Percentiles rank a stretch among this genome's conserved stretches.
phyloP scores from a whole-genome alignment of 768 basidiomycete genomes.

The Exidia glandulosa region DNA sequence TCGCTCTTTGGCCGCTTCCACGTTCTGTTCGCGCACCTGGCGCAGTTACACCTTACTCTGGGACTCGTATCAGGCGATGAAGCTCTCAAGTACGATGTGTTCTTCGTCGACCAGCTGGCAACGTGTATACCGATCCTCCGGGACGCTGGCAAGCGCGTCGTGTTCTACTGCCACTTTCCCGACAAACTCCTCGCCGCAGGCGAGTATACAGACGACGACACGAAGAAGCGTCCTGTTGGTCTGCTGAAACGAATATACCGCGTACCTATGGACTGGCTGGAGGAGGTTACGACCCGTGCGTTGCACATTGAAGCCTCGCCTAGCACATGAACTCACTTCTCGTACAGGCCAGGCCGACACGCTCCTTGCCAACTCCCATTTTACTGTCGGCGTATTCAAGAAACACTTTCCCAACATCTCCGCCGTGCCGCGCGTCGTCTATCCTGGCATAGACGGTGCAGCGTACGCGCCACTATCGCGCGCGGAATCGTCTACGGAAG shows the following conservation, averaged over 20 bases:
- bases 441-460: constrained; percentile 82
- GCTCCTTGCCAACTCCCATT: constrained; percentile 84
- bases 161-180: constrained; percentile 98
- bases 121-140: constrained; percentile 82
- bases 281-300: constrained; percentile 83
- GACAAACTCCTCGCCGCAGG: constrained; percentile 83
- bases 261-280: constrained; percentile 79
- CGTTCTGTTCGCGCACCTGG: constrained; percentile 77
- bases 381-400: constrained; percentile 74
- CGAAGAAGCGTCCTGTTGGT: constrained; percentile 27
- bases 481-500: background rate
- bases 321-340: background rate
- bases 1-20: constrained; percentile 72
- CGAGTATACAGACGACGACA: constrained; percentile 32
- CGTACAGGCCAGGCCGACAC: constrained; percentile 73
- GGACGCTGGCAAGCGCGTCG: constrained; percentile 57
- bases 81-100: constrained; percentile 61
- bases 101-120: constrained; percentile 90
- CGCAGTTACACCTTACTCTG: constrained; percentile 72
- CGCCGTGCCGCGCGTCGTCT: constrained; percentile 64
- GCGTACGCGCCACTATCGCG: constrained; percentile 39
- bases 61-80: constrained; percentile 40
- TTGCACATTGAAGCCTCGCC: constrained; percentile 3
- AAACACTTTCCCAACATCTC: constrained; percentile 61
- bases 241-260: constrained; percentile 71